These are phyloP conservation scores for Aspergillus melleus DNA, from an alignment of 2,329 filamentous ascomycete species.

Conservation along the genomic window DNA sequence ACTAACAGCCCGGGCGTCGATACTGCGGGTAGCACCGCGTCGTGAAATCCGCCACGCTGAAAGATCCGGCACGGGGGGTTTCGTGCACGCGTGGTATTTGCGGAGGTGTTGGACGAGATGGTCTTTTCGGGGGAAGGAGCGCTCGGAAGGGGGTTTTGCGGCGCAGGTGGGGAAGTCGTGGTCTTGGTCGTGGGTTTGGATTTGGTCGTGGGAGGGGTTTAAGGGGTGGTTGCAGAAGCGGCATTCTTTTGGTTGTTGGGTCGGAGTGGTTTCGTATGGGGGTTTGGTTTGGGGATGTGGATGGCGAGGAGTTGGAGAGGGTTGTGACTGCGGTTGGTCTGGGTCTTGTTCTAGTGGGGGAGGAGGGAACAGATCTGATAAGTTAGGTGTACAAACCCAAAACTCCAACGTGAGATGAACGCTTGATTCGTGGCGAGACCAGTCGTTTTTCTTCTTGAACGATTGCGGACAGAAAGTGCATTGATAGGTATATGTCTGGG, in stretches of 20 bases:
- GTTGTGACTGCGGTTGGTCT: too few relatives aligned
- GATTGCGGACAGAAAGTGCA: slow-evolving; percentile 53
- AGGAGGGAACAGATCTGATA: slow-evolving; percentile 14
- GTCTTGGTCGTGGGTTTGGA: slow-evolving; percentile 46
- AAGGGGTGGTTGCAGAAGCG: slow-evolving; percentile 51
- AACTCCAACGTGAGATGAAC: slow-evolving; percentile 51
- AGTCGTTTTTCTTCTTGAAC: slow-evolving; percentile 53
- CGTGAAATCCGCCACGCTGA: slow-evolving; percentile 51
- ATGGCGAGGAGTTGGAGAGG: too few relatives aligned
- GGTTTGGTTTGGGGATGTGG: neutral
- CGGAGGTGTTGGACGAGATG: slow-evolving; percentile 58
- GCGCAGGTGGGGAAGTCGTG: slow-evolving; percentile 57
- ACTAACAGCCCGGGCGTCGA: too few relatives aligned
- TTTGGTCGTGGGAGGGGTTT: slow-evolving; percentile 31
- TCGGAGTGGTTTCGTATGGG: slow-evolving; percentile 1
- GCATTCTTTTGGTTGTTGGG: slow-evolving; percentile 31
- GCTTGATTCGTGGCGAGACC: slow-evolving; percentile 53
- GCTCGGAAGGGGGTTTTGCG: slow-evolving; percentile 48
- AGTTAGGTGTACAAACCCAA: slow-evolving; percentile 33
- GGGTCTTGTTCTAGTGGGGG: neutral
- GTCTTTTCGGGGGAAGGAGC: slow-evolving; percentile 60
- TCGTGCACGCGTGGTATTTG: slow-evolving; percentile 55
- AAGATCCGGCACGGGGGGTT: slow-evolving; percentile 51
- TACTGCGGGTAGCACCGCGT: too few relatives aligned
- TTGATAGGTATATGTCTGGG: slow-evolving; percentile 30